Evolutionary conservation across 2,329 filamentous ascomycete species (phyloP), one percentile per base, ranked within the genome.

Genomic region (Arthroderma uncinatum): DNA sequence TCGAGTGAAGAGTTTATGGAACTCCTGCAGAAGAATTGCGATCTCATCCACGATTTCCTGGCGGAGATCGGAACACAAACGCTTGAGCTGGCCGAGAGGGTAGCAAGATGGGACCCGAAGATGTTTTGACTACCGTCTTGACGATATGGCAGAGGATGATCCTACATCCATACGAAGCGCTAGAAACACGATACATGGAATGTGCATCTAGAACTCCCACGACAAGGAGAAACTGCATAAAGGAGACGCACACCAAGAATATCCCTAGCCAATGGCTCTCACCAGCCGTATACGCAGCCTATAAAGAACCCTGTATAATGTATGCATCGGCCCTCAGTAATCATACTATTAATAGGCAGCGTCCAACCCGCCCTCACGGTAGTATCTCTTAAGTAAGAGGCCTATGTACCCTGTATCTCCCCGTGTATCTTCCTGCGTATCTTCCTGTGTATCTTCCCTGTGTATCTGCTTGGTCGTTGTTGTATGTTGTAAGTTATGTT

Each of bases 231-330:
- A 50, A 50, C 28, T 8, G 47, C 25, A 30, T 30, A 12, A 33
- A 33, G 7, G 47, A 19, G 47, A 30, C 19, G 47, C 25, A 50
- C 33, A 50, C 47, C 47, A 50, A 50, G 47, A 30, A 19, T n/a
- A 7, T 12, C 25, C 25, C 14, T 1, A 19, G 23, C 47, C 47
- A 50, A 47, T 47, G 21, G 40, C 12, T 12, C 14, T 23, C 4
- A 14, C 47, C 47, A 50, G 19, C 47, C 25, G 19, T 14, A 33
- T 33, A 4, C 12, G 47, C 47, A 50, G 47, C 47, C 47, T 50
- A 50, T 50, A 30, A 33, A 33, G 28, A 50, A 50, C 47, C 47
- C 47, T 50, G 47, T 50, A n/a, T 12, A 50, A 50, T 50, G 25
- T 50, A 50, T 33, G 47, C 28, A 33, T 12, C 44, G 25, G 14